Base-by-base conservation (phyloP, 1,284 basidiomycete genomes). In the Leccinum angustisporum region DNA sequence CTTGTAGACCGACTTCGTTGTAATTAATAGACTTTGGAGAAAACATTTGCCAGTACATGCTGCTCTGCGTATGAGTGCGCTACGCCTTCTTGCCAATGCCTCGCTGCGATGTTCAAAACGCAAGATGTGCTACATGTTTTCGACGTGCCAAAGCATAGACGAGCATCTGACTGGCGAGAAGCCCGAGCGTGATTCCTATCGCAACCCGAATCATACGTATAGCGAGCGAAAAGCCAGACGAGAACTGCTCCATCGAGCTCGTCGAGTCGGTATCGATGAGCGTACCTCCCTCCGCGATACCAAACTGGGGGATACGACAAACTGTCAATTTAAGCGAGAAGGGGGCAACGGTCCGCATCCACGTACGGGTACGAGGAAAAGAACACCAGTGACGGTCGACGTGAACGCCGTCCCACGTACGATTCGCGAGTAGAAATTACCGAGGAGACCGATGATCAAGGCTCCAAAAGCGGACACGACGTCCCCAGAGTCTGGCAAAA, bases 371-470 rank as follows among this genome's bases (percentile, higher is more conserved):
- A 94, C 91, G 34, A 94, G 79, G 75, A 94, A 94, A 58, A 94
- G 77, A 16, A 95, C 90, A 30, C 92, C 90, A 3, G 91, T 91
- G n/a, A 93, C 90, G 89, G 92, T 94, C 14, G 90, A 86, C 0
- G 92, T 94, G 74, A 95, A 95, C 3, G 93, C 91, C 4, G 88
- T 90, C 56, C 91, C 93, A 31, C 86, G 83, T 67, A 89, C 83
- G 36, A 92, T 73, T 51, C 91, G 83, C 53, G 92, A 92, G 71
- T 94, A 95, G 13, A 87, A 72, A 70, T 94, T 94, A 52, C 92
- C 92, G 48, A 94, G 81, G 14, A 90, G 76, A 60, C 92, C 92
- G 65, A 94, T 88, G 58, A 90, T 84, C 70, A 94, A 85, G 18
- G 92, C 90, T n/a, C 91, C 92, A 64, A 88, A 82, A 48, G 90